Evolutionary conservation across 2,329 filamentous ascomycete species (phyloP).

Genomic region (Xylariales sp.): DNA sequence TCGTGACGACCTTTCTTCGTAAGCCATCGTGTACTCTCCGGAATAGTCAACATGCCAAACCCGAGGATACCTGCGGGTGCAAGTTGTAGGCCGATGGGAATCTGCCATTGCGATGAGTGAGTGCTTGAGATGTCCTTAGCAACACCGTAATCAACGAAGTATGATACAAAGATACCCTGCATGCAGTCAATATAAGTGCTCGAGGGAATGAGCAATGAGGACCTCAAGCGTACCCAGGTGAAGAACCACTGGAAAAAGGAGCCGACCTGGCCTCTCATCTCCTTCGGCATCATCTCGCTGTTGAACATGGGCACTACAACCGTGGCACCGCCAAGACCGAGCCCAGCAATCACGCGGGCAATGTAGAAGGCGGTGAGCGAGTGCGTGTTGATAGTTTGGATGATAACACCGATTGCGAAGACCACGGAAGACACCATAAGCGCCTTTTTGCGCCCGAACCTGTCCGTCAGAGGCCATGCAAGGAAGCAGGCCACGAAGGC

Average conservation of each 20-base stretch:
- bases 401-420: constrained; percentile 56
- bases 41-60: constrained; percentile 60
- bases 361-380: constrained; percentile 52
- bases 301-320: constrained; percentile 56
- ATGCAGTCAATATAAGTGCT: not conserved
- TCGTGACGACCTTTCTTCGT: constrained; percentile 57
- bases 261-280: constrained; percentile 60
- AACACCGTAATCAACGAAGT: constrained; percentile 65
- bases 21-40: constrained; percentile 64
- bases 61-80: constrained; percentile 60
- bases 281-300: constrained; percentile 55
- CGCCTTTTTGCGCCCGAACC: constrained; percentile 46
- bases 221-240: constrained; percentile 41
- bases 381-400: constrained; percentile 58
- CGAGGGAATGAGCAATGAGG: not conserved
- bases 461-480: constrained; percentile 50
- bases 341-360: constrained; percentile 48
- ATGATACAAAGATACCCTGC: constrained; percentile 60
- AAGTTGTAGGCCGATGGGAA: constrained; percentile 65
- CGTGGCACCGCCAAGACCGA: constrained; percentile 49
- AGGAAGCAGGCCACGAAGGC: constrained; percentile 51
- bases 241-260: constrained; percentile 65
- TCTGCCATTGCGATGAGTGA: constrained; percentile 63
- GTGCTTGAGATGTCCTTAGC: constrained; percentile 47
- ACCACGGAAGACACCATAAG: constrained; percentile 56